phyloP scores from a whole-genome alignment of 169 alveolate species.

The Cryptosporidium xiaoi region DNA sequence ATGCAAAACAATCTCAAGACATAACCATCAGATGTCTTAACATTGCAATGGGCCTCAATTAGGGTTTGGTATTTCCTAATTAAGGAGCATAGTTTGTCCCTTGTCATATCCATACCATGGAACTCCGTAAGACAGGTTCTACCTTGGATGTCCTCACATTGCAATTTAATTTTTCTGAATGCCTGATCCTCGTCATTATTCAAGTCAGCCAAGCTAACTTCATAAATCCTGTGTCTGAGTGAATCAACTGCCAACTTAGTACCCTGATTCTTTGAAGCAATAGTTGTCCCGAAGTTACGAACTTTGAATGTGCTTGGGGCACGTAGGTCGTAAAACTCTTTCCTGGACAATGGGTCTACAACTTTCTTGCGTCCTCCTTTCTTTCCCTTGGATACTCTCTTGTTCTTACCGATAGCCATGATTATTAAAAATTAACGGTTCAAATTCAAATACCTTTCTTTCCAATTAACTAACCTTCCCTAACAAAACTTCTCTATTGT shows the following conservation, averaged over 20 bases:
- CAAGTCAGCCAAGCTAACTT: slow-evolving; percentile 95
- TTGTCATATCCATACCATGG: slow-evolving; percentile 96
- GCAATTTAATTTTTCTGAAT: slow-evolving; percentile 93
- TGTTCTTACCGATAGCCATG: slow-evolving; percentile 97
- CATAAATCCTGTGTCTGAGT: slow-evolving; percentile 94
- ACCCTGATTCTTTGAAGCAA: slow-evolving; percentile 95
- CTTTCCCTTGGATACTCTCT: slow-evolving; percentile 95
- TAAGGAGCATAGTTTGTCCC: slow-evolving; percentile 96
- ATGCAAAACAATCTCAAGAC: slow-evolving; percentile 95
- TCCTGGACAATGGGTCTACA: slow-evolving; percentile 94
- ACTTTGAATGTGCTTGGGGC: slow-evolving; percentile 95
- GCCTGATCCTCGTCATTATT: slow-evolving; percentile 94
- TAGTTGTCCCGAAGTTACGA: slow-evolving; percentile 93
- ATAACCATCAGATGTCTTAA: slow-evolving; percentile 96
- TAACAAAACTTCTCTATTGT: neutral
- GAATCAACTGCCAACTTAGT: slow-evolving; percentile 94
- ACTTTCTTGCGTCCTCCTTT: slow-evolving; percentile 97
- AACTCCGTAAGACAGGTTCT: slow-evolving; percentile 94
- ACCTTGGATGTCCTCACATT: slow-evolving; percentile 95
- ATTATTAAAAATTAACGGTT: slow-evolving; percentile 35
- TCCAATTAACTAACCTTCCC: slow-evolving; percentile 4
- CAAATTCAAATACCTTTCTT: slow-evolving; percentile 7
- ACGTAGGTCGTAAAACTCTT: slow-evolving; percentile 96
- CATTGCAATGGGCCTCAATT: slow-evolving; percentile 96
- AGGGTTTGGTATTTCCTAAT: slow-evolving; percentile 96